Base-by-base conservation (phyloP, 192 early-diverging fungal species). In the Globomyces pollinis-pini region DNA sequence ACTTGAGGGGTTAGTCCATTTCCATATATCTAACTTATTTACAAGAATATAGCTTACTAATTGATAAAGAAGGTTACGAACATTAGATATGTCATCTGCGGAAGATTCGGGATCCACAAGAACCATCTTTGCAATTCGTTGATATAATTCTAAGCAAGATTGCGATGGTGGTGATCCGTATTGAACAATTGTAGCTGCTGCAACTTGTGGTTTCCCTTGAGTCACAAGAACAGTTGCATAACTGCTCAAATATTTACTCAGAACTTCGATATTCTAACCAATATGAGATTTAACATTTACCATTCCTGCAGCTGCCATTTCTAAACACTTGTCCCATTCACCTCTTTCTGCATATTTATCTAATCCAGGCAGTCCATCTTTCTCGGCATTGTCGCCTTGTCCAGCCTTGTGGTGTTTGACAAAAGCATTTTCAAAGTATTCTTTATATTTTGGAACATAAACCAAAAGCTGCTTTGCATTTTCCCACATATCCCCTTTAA, bases 251-350 rank as follows among this genome's bases (percentile, higher is more conserved):
- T 81, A 81, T 60, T 79, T 80, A 56, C 65, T 44, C 16, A 83
- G 39, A 12, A 75, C 50, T 1, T 72, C 78, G 7, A 21, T 11
- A 43, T 58, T 66, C 42, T 26, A 18, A 26, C n/a, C n/a, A n/a
- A n/a, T 31, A 39, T 23, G 9, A 63, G 11, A 50, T 35, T 47
- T 23, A 63, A 67, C n/a, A n/a, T n/a, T n/a, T 2, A 32, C 29
- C 57, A 21, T 68, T 55, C 69, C 59, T 72, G 62, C 21, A 16
- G 70, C 26, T 0, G 82, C 79, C 13, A 61, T 75, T 21, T 80
- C 79, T 21, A 84, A 53, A 60, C 82, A 84, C 51, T 74, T 74
- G 28, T 83, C 82, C 82, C 82, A 84, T 13, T 84, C 73, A 6
- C 80, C 82, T 21, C 65, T 52, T 43, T 81, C 72, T 1, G 72